Evolutionary conservation across 495 filamentous ascomycete species (phyloP).

Genomic region (Zalerion maritima): DNA sequence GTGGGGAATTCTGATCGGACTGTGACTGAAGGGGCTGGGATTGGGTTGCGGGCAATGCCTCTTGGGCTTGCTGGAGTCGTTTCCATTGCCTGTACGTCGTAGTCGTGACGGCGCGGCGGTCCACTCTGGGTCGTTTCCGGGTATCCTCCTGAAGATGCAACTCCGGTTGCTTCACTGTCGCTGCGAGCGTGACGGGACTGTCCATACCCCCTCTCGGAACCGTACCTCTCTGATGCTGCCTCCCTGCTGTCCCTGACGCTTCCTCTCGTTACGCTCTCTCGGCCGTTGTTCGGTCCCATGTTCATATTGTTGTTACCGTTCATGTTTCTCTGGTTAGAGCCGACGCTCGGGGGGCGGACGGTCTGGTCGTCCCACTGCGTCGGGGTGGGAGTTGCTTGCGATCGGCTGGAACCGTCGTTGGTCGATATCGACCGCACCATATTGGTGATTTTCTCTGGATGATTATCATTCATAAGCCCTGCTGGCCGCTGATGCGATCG

Average conservation of each 20-base stretch:
- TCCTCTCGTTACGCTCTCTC: conserved; percentile 10
- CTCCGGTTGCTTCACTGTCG: conserved; percentile 51
- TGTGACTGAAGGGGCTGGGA: conserved; percentile 78
- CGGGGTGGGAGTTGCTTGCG: conserved; percentile 32
- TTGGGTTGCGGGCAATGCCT: conserved; percentile 67
- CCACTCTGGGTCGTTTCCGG: conserved; percentile 46
- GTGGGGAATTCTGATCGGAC: conserved; percentile 96
- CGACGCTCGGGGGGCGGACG: conserved; percentile 32
- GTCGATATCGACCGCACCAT: conserved; percentile 77
- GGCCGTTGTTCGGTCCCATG: conserved; percentile 12
- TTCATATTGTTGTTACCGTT: conserved; percentile 16
- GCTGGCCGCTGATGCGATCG: neutral
- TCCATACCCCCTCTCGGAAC: conserved; percentile 33
- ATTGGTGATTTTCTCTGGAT: conserved; percentile 80
- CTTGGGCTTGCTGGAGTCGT: conserved; percentile 66
- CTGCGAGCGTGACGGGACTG: conserved; percentile 61
- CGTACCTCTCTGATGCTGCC: conserved; percentile 45
- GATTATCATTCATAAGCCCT: conserved; percentile 8
- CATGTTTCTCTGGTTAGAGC: conserved; percentile 24
- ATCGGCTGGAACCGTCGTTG: conserved; percentile 47
- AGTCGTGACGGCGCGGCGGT: conserved; percentile 66
- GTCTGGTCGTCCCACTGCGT: conserved; percentile 35
- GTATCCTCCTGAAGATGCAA: conserved; percentile 64
- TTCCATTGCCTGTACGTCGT: conserved; percentile 94
- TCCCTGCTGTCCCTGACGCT: conserved; percentile 37